Conservation (phyloP, 441 rosid species). For the Brassica hybrid region DNA sequence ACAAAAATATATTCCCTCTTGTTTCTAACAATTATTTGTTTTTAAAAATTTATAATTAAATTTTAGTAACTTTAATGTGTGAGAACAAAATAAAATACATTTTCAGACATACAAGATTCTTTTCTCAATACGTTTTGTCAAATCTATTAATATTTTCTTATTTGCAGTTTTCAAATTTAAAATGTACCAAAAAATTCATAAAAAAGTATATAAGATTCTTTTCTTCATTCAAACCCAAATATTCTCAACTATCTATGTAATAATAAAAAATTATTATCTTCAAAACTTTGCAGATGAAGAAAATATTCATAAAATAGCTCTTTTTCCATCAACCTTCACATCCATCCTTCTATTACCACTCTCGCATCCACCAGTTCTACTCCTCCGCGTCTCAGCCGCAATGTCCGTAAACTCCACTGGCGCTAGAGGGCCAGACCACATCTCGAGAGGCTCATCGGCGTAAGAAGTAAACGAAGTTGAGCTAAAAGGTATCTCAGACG, state of each 20-base stretch:
- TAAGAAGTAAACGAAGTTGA: slow-evolving; percentile 53
- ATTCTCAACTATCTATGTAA: background rate
- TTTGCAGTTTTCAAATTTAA: background rate
- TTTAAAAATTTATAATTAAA: too few relatives aligned
- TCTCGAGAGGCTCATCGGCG: slow-evolving; percentile 65
- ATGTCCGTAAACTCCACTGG: background rate
- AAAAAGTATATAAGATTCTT: too few relatives aligned
- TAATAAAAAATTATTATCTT: background rate
- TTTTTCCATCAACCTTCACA: slow-evolving; percentile 54
- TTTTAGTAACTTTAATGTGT: too few relatives aligned
- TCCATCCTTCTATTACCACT: slow-evolving; percentile 42
- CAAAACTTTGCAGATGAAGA: background rate
- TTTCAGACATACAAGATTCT: too few relatives aligned
- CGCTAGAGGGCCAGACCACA: slow-evolving; percentile 80
- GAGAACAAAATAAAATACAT: too few relatives aligned
- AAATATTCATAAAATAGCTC: slow-evolving; percentile 41
- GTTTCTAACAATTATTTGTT: background rate
- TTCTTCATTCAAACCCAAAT: background rate
- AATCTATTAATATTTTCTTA: too few relatives aligned
- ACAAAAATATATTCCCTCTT: too few relatives aligned
- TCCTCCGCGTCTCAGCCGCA: slow-evolving; percentile 40
- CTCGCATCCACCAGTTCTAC: slow-evolving; percentile 33
- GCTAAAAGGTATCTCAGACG: slow-evolving; percentile 56
- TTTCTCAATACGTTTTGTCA: too few relatives aligned
- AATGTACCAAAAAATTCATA: too few relatives aligned